These are phyloP conservation scores for Kockovaella imperatae DNA, from an alignment of 768 basidiomycete genomes.

Conservation along the genomic window DNA sequence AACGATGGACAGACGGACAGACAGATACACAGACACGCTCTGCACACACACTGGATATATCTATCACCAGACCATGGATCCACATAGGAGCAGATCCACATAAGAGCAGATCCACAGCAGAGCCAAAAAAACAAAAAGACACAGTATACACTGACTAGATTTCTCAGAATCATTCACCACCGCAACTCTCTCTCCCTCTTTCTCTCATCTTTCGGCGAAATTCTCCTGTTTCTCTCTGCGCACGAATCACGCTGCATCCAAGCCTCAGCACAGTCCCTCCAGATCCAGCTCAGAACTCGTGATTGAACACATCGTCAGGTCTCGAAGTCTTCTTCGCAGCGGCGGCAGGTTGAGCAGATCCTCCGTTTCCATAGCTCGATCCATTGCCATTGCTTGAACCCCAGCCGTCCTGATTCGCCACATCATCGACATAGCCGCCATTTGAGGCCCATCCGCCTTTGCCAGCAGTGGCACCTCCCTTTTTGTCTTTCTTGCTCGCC, in stretches of 20 bases:
- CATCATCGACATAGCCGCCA: not conserved
- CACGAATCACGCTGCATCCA: no score
- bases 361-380: not conserved
- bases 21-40: no score
- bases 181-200: no score
- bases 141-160: not conserved
- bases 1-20: no score
- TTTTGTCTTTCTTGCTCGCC: slow-evolving; percentile 15
- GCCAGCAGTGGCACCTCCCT: not conserved
- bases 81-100: not conserved
- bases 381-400: not conserved
- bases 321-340: not conserved
- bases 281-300: slow-evolving; percentile 2
- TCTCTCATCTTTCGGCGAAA: no score
- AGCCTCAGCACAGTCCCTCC: no score
- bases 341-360: slow-evolving; percentile 1
- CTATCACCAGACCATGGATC: no score
- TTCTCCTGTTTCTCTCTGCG: no score
- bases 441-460: slow-evolving; percentile 4
- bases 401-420: not conserved
- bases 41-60: no score
- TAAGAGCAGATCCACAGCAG: not conserved
- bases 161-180: no score
- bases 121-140: not conserved
- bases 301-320: slow-evolving; percentile 3